A percentile compares a stretch with the other conserved stretches of the same genome.
Conservation (phyloP, 2,329 filamentous ascomycete genomes). For the Trichoderma sp. region DNA sequence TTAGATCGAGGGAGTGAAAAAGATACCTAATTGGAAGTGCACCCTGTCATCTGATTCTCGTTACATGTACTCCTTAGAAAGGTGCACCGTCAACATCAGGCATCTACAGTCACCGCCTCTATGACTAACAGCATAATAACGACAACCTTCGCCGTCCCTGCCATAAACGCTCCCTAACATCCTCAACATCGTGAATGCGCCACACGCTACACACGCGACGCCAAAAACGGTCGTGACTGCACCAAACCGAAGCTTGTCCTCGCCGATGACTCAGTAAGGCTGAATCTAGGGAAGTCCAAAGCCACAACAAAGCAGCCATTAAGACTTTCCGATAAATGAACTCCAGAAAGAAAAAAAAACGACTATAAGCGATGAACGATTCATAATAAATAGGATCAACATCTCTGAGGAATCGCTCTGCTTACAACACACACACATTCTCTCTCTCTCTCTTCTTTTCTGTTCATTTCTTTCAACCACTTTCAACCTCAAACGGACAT, state of each 20-base stretch:
- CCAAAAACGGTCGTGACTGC: background rate
- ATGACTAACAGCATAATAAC: background rate
- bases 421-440: too few species aligned
- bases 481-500: background rate
- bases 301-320: background rate
- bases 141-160: background rate
- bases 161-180: background rate
- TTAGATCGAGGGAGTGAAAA: background rate
- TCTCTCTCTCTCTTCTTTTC: too few species aligned
- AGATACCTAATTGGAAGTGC: background rate
- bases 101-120: background rate
- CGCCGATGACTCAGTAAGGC: constrained; percentile 17
- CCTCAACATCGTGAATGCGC: background rate
- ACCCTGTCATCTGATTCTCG: background rate
- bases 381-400: background rate
- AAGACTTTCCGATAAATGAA: background rate
- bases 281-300: constrained; percentile 5
- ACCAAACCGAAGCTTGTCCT: background rate
- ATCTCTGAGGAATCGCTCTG: background rate
- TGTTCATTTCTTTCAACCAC: background rate
- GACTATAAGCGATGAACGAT: background rate
- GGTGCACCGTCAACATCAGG: background rate
- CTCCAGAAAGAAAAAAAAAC: background rate
- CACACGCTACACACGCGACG: background rate
- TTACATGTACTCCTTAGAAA: too few species aligned